phyloP scores from a whole-genome alignment of 1,139 yeast genomes.

The Lodderomyces parapsilosis region DNA sequence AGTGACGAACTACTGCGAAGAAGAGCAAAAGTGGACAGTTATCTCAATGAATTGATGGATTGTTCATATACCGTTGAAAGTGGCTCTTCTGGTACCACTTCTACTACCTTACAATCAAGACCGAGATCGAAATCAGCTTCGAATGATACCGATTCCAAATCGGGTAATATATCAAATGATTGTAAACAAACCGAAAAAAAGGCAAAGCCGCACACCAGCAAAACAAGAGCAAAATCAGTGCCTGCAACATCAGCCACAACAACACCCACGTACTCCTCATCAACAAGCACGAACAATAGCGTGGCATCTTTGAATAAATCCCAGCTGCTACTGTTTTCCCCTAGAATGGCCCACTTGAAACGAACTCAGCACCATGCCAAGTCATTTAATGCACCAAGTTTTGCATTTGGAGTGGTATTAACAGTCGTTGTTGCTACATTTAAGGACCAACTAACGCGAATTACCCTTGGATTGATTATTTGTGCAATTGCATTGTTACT shows the following conservation, averaged over 20 bases:
- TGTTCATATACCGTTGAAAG: slow-evolving; percentile 26
- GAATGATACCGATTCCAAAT: background rate
- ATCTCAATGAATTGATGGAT: slow-evolving; percentile 29
- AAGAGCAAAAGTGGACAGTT: slow-evolving; percentile 25
- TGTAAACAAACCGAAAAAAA: slow-evolving; percentile 2
- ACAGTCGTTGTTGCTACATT: slow-evolving; percentile 7
- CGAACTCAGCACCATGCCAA: background rate
- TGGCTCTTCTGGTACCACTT: too few species aligned
- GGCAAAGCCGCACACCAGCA: background rate
- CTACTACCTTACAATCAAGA: background rate
- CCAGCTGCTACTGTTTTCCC: background rate
- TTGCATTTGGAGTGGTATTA: slow-evolving; percentile 26
- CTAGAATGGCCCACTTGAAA: slow-evolving; percentile 6
- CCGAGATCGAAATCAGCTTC: slow-evolving; percentile 2
- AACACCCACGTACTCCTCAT: background rate
- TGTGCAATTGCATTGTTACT: slow-evolving; percentile 19
- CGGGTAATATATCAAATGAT: background rate
- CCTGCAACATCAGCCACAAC: background rate
- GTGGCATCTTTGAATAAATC: background rate
- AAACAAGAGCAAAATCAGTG: background rate
- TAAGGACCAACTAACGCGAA: slow-evolving; percentile 6
- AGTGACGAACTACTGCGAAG: slow-evolving; percentile 12
- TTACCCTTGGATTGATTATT: slow-evolving; percentile 5
- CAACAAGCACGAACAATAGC: background rate
- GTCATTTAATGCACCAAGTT: slow-evolving; percentile 32